These are phyloP conservation scores for Poronia punctata DNA, from an alignment of 495 filamentous ascomycete genomes.

Conservation along the genomic window DNA sequence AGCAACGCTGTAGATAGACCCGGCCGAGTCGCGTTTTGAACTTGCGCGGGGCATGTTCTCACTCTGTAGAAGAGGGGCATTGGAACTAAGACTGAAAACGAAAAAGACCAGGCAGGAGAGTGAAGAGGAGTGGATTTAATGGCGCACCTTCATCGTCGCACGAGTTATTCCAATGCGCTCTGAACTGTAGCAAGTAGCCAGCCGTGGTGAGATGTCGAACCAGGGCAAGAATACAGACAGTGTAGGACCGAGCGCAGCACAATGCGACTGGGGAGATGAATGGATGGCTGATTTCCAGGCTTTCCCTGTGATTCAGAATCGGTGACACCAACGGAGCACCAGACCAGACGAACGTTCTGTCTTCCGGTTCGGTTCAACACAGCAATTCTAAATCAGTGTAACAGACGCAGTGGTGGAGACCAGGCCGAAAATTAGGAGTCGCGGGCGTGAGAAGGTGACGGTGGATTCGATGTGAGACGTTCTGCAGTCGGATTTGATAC, in stretches of 20 bases:
- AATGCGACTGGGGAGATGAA: constrained; percentile 13
- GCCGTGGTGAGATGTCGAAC: constrained; percentile 9
- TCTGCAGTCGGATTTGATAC: constrained; percentile 15
- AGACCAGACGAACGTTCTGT: constrained; percentile 10
- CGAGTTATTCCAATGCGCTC: constrained; percentile 13
- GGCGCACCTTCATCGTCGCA: constrained; percentile 45
- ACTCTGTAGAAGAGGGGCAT: constrained; percentile 2
- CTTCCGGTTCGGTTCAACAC: constrained; percentile 23
- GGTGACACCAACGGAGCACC: constrained; percentile 22
- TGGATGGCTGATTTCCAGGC: constrained; percentile 15
- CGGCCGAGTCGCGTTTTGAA: constrained; percentile 12
- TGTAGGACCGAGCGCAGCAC: constrained; percentile 21
- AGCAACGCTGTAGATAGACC: constrained; percentile 15
- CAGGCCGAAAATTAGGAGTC: constrained; percentile 14
- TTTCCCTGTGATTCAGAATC: constrained; percentile 20
- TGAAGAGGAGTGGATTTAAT: constrained; percentile 23
- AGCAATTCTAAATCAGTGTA: constrained; percentile 25
- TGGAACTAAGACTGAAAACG: constrained; percentile 2
- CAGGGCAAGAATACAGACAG: constrained; percentile 2
- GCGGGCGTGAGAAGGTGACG: constrained; percentile 12
- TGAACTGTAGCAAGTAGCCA: constrained; percentile 11
- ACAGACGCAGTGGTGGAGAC: constrained; percentile 17
- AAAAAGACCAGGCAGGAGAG: constrained; percentile 15
- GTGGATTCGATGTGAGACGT: constrained; percentile 23
- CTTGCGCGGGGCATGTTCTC: constrained; percentile 21